Evolutionary conservation across 306 rosid species (phyloP).

Genomic region (Calophaca sinica): DNA sequence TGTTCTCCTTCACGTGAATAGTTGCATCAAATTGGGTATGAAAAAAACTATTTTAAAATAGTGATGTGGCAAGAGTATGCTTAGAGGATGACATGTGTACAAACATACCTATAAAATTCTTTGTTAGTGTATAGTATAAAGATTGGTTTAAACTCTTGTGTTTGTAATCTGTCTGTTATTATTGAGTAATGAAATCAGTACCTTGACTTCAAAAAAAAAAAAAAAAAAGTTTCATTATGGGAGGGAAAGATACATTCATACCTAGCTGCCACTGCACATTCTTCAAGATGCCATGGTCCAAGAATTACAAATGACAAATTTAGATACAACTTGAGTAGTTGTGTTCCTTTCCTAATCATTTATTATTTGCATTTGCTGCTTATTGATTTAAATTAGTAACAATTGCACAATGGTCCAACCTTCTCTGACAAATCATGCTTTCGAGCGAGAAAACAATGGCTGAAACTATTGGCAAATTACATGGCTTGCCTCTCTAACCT

Average conservation of each 20-base stretch:
- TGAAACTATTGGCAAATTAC: not conserved
- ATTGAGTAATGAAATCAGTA: no score
- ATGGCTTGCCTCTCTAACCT: slow-evolving; percentile 20
- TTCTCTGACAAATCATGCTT: slow-evolving; percentile 7
- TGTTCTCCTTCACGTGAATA: no score
- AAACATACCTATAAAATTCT: no score
- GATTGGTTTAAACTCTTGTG: no score
- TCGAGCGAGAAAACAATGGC: slow-evolving; percentile 24
- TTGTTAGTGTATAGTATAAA: no score
- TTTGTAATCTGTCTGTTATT: no score
- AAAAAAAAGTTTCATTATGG: not conserved
- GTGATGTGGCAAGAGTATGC: no score
- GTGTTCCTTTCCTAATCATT: slow-evolving; percentile 7
- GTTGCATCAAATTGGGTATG: no score
- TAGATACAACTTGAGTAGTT: not conserved
- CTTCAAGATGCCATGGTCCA: not conserved
- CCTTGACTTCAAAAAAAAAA: no score
- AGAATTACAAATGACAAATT: not conserved
- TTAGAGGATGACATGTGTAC: no score
- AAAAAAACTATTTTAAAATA: no score
- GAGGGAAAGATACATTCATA: not conserved
- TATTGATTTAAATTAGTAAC: not conserved
- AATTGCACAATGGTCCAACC: slow-evolving; percentile 30
- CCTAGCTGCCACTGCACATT: not conserved
- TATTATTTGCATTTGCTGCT: not conserved